Conservation (phyloP, 352 stramenopile species). For the Phytophthora hibernalis region DNA sequence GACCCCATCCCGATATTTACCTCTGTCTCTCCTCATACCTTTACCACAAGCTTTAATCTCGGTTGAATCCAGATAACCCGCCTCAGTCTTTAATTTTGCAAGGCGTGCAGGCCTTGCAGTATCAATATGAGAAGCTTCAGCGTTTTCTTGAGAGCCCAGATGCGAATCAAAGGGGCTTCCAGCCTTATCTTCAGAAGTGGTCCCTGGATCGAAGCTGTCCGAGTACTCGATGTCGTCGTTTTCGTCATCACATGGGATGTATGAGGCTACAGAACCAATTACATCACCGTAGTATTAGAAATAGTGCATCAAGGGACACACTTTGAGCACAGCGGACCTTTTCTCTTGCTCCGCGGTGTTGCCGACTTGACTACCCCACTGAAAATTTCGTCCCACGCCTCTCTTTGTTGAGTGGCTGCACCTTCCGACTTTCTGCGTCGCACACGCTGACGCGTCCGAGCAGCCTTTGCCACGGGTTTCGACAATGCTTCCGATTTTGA, state of each 20-base stretch:
- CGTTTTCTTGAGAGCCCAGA: neutral
- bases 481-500: neutral
- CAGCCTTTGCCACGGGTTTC: neutral
- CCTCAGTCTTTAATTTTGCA: neutral
- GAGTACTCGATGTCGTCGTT: neutral
- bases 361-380: neutral
- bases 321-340: neutral
- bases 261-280: neutral
- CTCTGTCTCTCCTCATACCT: constrained; percentile 8
- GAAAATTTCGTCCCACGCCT: neutral
- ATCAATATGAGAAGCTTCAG: neutral
- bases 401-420: neutral
- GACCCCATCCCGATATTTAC: neutral
- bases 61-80: neutral
- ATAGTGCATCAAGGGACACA: neutral
- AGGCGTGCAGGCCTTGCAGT: neutral
- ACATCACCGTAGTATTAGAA: neutral
- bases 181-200: neutral
- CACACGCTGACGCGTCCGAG: neutral
- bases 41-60: neutral
- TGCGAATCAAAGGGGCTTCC: neutral
- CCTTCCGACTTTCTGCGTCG: neutral
- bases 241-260: neutral
- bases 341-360: neutral
- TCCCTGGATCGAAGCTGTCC: neutral